Conservation (phyloP, 2,329 filamentous ascomycete genomes). For the Albophoma yamanashiensis region DNA sequence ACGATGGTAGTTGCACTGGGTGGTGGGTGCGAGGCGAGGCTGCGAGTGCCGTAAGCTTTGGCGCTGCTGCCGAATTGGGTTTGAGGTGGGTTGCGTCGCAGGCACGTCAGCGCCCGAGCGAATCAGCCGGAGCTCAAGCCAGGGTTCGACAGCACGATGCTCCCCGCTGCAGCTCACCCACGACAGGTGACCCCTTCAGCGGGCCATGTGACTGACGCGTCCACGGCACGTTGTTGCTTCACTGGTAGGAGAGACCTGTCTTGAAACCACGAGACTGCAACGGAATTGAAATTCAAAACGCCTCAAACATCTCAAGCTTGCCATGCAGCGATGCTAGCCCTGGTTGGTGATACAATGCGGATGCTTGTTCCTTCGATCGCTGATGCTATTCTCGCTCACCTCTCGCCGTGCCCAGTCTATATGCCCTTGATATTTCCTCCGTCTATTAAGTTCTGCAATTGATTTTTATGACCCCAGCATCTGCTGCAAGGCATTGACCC, state of each 20-base stretch:
- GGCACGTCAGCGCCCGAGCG: neutral
- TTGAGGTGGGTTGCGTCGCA: neutral
- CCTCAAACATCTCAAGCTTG: neutral
- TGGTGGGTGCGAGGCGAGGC: neutral
- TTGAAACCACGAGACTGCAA: neutral
- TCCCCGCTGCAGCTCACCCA: too few species aligned
- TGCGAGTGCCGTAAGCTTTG: neutral
- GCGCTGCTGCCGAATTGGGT: neutral
- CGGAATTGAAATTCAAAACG: neutral
- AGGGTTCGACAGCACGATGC: neutral
- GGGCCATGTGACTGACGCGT: neutral
- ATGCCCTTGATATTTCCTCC: neutral
- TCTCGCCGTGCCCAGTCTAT: neutral
- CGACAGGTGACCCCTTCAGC: neutral
- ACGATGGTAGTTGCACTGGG: neutral
- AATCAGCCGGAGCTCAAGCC: neutral
- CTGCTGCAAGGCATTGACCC: slow-evolving; percentile 40
- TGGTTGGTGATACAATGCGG: neutral
- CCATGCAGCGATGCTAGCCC: neutral
- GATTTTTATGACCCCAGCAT: slow-evolving; percentile 20
- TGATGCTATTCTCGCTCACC: too few species aligned
- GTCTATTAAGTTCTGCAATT: neutral
- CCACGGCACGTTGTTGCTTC: neutral
- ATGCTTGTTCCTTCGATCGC: neutral
- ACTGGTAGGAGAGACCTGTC: neutral